A percentile compares a stretch with the other conserved stretches of the same genome.
phyloP scores from a whole-genome alignment of 768 basidiomycete species.

The Candolleomyces eurysporus region DNA sequence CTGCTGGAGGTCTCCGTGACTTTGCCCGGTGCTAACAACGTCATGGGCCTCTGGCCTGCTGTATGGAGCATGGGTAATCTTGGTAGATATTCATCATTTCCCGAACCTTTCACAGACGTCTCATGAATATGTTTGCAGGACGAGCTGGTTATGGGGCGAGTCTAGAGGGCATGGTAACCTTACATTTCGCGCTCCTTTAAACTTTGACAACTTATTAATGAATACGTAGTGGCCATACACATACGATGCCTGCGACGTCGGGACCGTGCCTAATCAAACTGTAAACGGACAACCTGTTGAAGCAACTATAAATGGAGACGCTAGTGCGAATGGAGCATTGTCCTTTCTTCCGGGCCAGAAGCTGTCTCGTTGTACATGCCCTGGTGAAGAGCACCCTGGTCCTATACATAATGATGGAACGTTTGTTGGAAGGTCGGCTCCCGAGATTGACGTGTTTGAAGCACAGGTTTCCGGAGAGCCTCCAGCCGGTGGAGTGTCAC shows the following conservation, averaged over 20 bases:
- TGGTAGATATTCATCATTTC: slow-evolving; percentile 31
- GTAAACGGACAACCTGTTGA: slow-evolving; percentile 59
- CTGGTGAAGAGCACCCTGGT: slow-evolving; percentile 84
- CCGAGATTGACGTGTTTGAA: slow-evolving; percentile 91
- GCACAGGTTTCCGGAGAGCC: slow-evolving; percentile 50
- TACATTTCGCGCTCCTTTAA: neutral
- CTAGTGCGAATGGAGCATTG: slow-evolving; percentile 47
- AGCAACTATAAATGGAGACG: slow-evolving; percentile 62
- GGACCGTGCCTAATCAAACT: slow-evolving; percentile 86
- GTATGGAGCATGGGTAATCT: slow-evolving; percentile 83
- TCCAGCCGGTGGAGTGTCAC: slow-evolving; percentile 62
- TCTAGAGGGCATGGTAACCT: slow-evolving; percentile 70
- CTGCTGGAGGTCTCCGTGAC: slow-evolving; percentile 67
- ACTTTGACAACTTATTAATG: no score
- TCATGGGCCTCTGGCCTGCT: slow-evolving; percentile 77
- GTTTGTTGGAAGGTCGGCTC: slow-evolving; percentile 78
- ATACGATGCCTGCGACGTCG: slow-evolving; percentile 88
- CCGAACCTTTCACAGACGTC: neutral
- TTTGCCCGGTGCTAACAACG: slow-evolving; percentile 64
- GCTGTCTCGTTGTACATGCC: slow-evolving; percentile 86
- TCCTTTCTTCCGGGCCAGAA: slow-evolving; percentile 89
- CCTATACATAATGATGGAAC: slow-evolving; percentile 75
- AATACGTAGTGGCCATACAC: slow-evolving; percentile 71
- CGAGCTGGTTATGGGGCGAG: slow-evolving; percentile 87
- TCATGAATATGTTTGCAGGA: slow-evolving; percentile 34